Evolutionary conservation across 2,329 filamentous ascomycete genomes (phyloP).

Genomic region (Myrmaecium sp.): DNA sequence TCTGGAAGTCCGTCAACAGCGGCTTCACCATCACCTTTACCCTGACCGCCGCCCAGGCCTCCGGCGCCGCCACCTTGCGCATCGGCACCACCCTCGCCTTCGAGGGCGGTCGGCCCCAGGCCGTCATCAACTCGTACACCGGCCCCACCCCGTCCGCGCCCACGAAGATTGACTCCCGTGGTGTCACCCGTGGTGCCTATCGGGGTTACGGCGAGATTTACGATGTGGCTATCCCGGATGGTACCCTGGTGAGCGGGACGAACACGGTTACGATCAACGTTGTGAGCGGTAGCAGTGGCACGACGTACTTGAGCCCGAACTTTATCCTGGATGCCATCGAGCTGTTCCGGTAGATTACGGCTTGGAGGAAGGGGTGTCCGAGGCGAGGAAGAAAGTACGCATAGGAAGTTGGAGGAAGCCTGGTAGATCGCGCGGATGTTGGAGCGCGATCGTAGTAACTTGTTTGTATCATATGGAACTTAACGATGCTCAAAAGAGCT

Average conservation of each 20-base stretch:
- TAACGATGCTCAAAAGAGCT: too few species aligned
- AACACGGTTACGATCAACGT: conserved; percentile 47
- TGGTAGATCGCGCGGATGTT: too few species aligned
- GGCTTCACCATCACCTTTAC: conserved; percentile 45
- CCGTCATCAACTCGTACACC: conserved; percentile 38
- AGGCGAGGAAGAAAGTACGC: too few species aligned
- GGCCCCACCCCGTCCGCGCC: conserved; percentile 35
- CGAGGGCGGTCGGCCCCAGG: conserved; percentile 39
- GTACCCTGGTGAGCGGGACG: conserved; percentile 38
- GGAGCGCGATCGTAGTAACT: too few species aligned
- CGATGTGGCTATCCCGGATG: conserved; percentile 40
- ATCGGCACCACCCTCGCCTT: conserved; percentile 50
- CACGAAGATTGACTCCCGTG: conserved; percentile 45
- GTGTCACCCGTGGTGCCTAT: conserved; percentile 49
- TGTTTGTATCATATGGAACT: too few species aligned
- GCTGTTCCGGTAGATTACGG: conserved; percentile 5
- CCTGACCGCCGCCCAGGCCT: conserved; percentile 30
- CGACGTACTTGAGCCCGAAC: conserved; percentile 40
- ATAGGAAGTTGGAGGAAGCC: too few species aligned
- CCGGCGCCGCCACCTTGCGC: conserved; percentile 39
- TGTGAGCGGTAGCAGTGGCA: conserved; percentile 40
- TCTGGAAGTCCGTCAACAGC: conserved; percentile 44
- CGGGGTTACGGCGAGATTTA: conserved; percentile 48
- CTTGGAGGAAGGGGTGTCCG: too few species aligned
- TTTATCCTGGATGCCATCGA: conserved; percentile 11